Evolutionary conservation across 139 green algal genomes (phyloP).

Genomic region (Parachlorella kessleri): DNA sequence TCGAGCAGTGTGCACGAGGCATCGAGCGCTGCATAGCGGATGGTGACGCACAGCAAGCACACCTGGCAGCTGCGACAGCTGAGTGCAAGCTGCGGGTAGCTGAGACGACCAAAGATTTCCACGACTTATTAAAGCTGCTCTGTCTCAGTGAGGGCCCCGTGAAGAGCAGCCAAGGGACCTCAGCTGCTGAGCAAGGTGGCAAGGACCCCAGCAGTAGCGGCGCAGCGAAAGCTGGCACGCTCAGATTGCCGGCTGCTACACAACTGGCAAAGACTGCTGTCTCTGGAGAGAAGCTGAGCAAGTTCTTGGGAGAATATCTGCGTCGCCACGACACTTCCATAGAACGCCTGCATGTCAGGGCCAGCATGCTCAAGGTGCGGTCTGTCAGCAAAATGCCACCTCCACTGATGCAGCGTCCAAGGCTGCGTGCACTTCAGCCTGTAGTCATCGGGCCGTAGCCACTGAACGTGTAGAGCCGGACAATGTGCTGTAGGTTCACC

Average conservation of each 20-base stretch:
- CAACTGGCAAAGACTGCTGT: neutral
- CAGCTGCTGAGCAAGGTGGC: neutral
- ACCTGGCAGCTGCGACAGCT: neutral
- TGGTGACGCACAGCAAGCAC: conserved; percentile 10
- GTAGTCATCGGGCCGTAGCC: neutral
- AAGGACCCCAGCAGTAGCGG: neutral
- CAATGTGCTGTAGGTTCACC: conserved; percentile 8
- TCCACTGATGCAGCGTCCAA: neutral
- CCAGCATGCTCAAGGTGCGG: conserved; percentile 61
- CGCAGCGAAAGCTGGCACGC: neutral
- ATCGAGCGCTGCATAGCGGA: neutral
- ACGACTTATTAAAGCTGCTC: neutral
- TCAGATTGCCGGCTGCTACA: neutral
- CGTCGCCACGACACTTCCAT: conserved; percentile 65
- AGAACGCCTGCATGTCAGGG: conserved; percentile 81
- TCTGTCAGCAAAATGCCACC: neutral
- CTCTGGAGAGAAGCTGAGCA: conserved; percentile 66
- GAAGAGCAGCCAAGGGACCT: neutral
- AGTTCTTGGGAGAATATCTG: conserved; percentile 74
- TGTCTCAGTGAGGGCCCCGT: neutral
- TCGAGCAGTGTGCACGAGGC: neutral
- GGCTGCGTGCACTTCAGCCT: neutral
- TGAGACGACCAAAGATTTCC: neutral
- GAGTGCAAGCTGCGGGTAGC: neutral
- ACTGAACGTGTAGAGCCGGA: conserved; percentile 38